Evolutionary conservation across 78 protist genomes (phyloP), one percentile per base, ranked within the genome.

Genomic region (Cavenderia fasciculata): DNA sequence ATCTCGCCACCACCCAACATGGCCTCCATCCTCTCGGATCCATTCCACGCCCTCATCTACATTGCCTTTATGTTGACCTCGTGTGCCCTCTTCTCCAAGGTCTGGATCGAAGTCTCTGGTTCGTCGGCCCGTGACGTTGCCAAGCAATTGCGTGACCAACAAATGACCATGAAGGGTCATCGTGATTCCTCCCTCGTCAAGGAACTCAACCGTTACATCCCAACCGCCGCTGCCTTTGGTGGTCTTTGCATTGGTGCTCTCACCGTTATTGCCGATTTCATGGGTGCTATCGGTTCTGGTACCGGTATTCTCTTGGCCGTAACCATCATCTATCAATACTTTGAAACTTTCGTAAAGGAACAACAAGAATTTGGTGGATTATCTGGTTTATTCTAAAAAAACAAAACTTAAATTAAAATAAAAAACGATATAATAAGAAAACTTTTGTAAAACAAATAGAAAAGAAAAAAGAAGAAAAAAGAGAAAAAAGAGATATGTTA

Each of bases 291-390:
- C 59, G 99, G 99, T 43, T 95, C 98, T 25, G 99, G 99, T 56
- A 99, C 99, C 4, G 99, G 99, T 75, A 99, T 99, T 87, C 95
- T 99, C n/a, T 96, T 99, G 10, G 99, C 99, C 59, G 99, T 99
- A 25, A 97, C 99, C 44, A 98, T 94, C 92, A 98, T 99, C 96
- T 95, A 96, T 94, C 98, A 98, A 94, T 97, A 96, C 97, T 97
- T 87, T 33, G 99, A 99, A 95, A 88, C 92, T 52, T 94, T 98
- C 25, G 95, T 79, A 70, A 96, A 97, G 96, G 99, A 98, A 86
- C 94, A 94, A 86, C 94, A 74, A 46, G 87, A 73, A 33, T 29
- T 90, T 6, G 88, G 88, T 52, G 85, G 92, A 44, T 59, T 82
- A 40, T 43, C 74, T 44, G 84, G 92, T 54, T 46, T 86, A 14